These are phyloP conservation scores for Aspergillus sp. DNA, from an alignment of 2,329 filamentous ascomycete species.

Conservation along the genomic window DNA sequence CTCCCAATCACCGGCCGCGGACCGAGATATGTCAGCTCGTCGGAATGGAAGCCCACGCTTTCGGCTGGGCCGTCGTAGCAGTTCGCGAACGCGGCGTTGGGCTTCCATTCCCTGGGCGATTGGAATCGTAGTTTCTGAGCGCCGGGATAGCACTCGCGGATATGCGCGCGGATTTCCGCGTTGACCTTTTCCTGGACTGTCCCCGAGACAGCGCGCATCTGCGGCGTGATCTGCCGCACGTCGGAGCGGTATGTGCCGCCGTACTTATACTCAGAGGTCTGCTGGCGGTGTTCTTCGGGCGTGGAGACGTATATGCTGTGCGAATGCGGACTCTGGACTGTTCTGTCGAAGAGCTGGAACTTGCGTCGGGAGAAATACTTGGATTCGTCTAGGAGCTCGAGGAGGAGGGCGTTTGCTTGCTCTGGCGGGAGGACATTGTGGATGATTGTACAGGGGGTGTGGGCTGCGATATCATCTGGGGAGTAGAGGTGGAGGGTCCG, in stretches of 20 bases:
- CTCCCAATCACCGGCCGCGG: constrained; percentile 83
- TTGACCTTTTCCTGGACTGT: constrained; percentile 71
- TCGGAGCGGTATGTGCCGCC: constrained; percentile 69
- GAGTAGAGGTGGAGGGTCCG: constrained; percentile 76
- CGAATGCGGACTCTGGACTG: constrained; percentile 78
- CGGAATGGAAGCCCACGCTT: constrained; percentile 83
- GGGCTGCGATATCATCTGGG: constrained; percentile 65
- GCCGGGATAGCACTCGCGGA: constrained; percentile 56
- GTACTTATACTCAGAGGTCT: constrained; percentile 75
- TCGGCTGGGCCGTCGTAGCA: constrained; percentile 77
- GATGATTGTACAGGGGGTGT: constrained; percentile 85
- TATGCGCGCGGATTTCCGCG: constrained; percentile 61
- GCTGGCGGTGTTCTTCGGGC: constrained; percentile 56
- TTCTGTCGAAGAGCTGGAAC: constrained; percentile 81
- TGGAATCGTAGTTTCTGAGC: constrained; percentile 70
- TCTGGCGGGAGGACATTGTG: constrained; percentile 74
- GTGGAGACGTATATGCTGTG: constrained; percentile 74
- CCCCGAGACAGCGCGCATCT: constrained; percentile 59
- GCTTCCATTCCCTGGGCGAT: constrained; percentile 61
- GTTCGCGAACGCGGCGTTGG: constrained; percentile 91
- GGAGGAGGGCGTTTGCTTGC: constrained; percentile 63
- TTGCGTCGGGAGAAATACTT: constrained; percentile 59
- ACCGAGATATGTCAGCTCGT: constrained; percentile 87
- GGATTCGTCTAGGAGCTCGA: constrained; percentile 66
- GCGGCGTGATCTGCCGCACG: constrained; percentile 64